Evolutionary conservation across 208 protist species (phyloP), one percentile per base, ranked within the genome.

Genomic region (Trypanosoma grayi): DNA sequence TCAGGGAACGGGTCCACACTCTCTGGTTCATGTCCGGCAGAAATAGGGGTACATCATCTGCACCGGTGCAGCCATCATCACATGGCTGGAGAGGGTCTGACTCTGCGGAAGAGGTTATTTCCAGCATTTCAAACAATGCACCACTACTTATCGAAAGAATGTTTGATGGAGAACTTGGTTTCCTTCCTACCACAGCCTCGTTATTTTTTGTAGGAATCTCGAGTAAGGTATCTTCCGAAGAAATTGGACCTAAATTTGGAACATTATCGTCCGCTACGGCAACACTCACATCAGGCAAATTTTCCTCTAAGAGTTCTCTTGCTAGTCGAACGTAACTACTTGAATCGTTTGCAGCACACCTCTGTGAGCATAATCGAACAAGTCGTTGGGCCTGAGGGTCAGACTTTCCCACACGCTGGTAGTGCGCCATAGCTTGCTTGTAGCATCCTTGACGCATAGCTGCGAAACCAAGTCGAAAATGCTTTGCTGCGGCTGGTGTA

Each of bases 401-500:
- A 2, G 47, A 43, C 1, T 63, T 22, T 6, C 8, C 45, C 4
- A 87, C 63, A 7, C 47, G 40, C 14, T 18, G 36, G 55, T 81
- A 83, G 25, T 72, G 34, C 9, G 54, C 5, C 20, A 79, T 66
- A 4, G 81, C 81, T 18, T 69, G 27, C 30, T 57, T 62, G 66
- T 90, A 90, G 36, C 75, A 64, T 20, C 76, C 83, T 48, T 70
- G 69, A 63, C 79, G 73, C 79, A 84, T 85, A 16, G 70, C 69
- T 9, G 76, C 75, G 46, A 90, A 78, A 20, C 72, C 83, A 46
- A 79, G 71, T 24, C 70, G 68, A 60, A 81, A 79, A 40, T 71
- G 71, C 48, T 69, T 69, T 3, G 66, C 53, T n/a, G 60, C 68
- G 22, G 61, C 69, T 4, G 60, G 43, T 51, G 79, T 72, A 60